Evolutionary conservation across 305 asterid genomes (phyloP), one percentile per base, ranked within the genome.

Genomic region (Fraxinus nigra): DNA sequence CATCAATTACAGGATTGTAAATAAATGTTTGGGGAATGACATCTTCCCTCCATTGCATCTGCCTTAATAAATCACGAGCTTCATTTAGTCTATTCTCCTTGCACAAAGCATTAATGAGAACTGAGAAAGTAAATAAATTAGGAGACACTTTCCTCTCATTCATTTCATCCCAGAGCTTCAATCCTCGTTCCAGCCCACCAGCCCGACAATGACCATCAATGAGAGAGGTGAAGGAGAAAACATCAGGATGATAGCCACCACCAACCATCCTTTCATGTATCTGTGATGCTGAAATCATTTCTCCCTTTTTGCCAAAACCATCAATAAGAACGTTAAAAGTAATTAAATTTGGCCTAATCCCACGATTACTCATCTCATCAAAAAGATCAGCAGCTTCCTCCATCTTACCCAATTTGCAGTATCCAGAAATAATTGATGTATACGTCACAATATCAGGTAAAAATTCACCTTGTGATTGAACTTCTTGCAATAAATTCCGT

Each of bases 1-100:
- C 95, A 84, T 95, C 99, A 82, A 95, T 86, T 73, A 95, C 91
- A 72, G 97, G 98, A 87, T 93, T 95, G 90, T 92, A 93, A 69
- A 93, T 85, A 85, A 92, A 92, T 63, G 97, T 95, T 35, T 75
- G 84, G 30, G 97, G 95, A 61, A 89, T 83, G 84, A 93, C 90
- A 84, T 92, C 95, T 63, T 80, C 75, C 86, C 91, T 90, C 88
- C 40, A 77, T 75, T 77, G 82, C 84, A 93, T 84, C 87, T 88
- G 93, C 81, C 83, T 89, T 48, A 95, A 87, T 61, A 95, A 81
- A 79, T 85, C 86, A 46, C 94, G 92, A 81, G 98, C 97, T 89
- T 93, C 97, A 4, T 87, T 89, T 78, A 93, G 82, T 83, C 97
- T 92, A 84, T 93, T 95, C 81, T 79, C 91, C 85, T 85, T 91